A percentile compares a stretch with the other conserved stretches of the same genome.
phyloP scores from a whole-genome alignment of 2,329 filamentous ascomycete genomes.

The Apiospora pterosperma region DNA sequence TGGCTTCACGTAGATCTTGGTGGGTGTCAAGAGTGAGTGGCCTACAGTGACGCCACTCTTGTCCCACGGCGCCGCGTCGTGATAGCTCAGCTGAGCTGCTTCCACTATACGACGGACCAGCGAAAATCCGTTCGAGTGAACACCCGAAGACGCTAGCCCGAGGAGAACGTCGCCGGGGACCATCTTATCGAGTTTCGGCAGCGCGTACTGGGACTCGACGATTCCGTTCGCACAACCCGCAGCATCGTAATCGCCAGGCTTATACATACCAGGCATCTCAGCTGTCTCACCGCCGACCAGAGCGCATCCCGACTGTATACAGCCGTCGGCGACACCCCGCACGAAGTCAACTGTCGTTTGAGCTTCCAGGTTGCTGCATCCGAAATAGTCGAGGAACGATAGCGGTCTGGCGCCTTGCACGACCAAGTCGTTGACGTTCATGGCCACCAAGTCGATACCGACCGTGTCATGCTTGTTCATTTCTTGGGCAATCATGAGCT shows the following conservation, averaged over 20 bases:
- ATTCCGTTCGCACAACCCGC: conserved; percentile 88
- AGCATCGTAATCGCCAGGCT: conserved; percentile 85
- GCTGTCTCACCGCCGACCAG: conserved; percentile 97
- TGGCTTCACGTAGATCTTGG: conserved; percentile 87
- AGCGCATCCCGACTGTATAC: conserved; percentile 79
- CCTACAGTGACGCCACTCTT: conserved; percentile 54
- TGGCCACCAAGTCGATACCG: conserved; percentile 93
- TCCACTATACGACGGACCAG: conserved; percentile 89
- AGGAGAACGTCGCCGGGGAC: conserved; percentile 77
- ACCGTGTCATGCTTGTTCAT: conserved; percentile 91
- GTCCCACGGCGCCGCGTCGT: conserved; percentile 75
- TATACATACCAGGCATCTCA: conserved; percentile 96
- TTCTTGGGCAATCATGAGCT: conserved; percentile 91
- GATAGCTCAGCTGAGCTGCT: conserved; percentile 66
- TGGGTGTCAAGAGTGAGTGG: conserved; percentile 79
- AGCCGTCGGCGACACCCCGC: conserved; percentile 84
- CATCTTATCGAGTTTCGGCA: conserved; percentile 78
- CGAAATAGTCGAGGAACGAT: conserved; percentile 98
- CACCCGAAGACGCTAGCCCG: conserved; percentile 78
- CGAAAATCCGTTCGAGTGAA: conserved; percentile 97
- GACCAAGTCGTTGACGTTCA: conserved; percentile 98
- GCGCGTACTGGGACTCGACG: conserved; percentile 63
- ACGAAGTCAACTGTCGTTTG: conserved; percentile 81
- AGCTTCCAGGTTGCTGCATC: conserved; percentile 82
- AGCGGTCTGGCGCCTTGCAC: conserved; percentile 93